phyloP scores from a whole-genome alignment of 371 early-diverging fungal species.

The Polyrhizophydium stewartii region DNA sequence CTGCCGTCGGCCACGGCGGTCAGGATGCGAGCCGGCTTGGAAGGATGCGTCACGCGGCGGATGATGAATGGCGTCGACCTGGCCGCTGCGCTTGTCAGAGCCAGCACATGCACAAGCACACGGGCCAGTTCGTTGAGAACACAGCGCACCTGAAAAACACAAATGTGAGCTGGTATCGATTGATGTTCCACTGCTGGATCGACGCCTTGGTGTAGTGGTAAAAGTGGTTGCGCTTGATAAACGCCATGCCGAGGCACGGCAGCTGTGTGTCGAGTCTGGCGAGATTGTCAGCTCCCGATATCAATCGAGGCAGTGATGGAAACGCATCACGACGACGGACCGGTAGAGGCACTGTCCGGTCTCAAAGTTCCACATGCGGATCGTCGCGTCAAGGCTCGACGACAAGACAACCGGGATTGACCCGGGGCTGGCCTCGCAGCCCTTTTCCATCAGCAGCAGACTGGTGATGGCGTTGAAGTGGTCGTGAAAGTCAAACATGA shows the following conservation, averaged over 20 bases:
- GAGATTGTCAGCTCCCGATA: no score
- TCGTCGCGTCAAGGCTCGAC: conserved; percentile 69
- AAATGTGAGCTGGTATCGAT: conserved; percentile 27
- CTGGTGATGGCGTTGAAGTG: conserved; percentile 34
- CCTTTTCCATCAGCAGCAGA: conserved; percentile 26
- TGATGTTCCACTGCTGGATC: conserved; percentile 33
- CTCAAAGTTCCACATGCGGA: conserved; percentile 96
- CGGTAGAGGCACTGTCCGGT: conserved; percentile 66
- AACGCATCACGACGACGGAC: no score
- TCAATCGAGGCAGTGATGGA: no score
- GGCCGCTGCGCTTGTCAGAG: not conserved
- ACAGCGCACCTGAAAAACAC: conserved; percentile 10
- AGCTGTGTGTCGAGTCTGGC: conserved; percentile 10
- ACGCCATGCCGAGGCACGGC: conserved; percentile 12
- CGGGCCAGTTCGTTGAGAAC: no score
- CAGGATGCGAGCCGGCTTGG: conserved; percentile 23
- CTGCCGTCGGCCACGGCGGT: conserved; percentile 23
- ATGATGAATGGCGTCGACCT: conserved; percentile 13
- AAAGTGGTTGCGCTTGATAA: conserved; percentile 27
- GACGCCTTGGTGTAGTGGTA: conserved; percentile 11
- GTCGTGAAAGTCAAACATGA: conserved; percentile 32
- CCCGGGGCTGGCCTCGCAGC: conserved; percentile 20
- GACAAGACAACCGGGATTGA: conserved; percentile 29
- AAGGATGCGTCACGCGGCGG: conserved; percentile 4
- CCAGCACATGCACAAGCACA: not conserved